A percentile compares a stretch with the other conserved stretches of the same genome.
Conservation (phyloP, 2,329 filamentous ascomycete species). For the Cladosporium oxysporum region DNA sequence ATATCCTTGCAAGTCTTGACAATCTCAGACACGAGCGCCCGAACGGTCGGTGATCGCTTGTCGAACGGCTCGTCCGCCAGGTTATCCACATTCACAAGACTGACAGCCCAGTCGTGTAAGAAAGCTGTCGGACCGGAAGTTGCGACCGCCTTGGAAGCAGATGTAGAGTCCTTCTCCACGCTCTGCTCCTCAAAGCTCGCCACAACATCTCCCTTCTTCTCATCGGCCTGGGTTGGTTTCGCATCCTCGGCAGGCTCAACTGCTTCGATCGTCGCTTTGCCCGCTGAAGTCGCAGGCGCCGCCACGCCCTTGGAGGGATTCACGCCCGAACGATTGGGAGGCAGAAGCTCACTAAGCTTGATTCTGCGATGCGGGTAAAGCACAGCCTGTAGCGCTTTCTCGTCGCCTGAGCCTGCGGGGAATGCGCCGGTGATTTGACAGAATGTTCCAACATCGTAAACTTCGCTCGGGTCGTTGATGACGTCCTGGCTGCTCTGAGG, state of each 20-base stretch:
- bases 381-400: slow-evolving; percentile 79
- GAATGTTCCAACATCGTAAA: slow-evolving; percentile 95
- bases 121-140: slow-evolving; percentile 85
- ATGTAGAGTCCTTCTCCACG: slow-evolving; percentile 52
- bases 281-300: slow-evolving; percentile 42
- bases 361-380: slow-evolving; percentile 95
- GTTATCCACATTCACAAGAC: slow-evolving; percentile 24
- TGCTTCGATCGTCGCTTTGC: slow-evolving; percentile 49
- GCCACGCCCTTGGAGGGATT: slow-evolving; percentile 43
- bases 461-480: slow-evolving; percentile 85
- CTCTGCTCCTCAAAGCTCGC: slow-evolving; percentile 90
- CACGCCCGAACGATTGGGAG: slow-evolving; percentile 61
- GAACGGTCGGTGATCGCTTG: slow-evolving; percentile 83
- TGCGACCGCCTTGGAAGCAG: slow-evolving; percentile 30
- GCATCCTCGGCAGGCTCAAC: slow-evolving; percentile 25
- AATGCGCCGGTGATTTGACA: slow-evolving; percentile 97
- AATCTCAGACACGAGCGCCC: slow-evolving; percentile 93
- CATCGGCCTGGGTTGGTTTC: slow-evolving; percentile 53
- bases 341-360: slow-evolving; percentile 79
- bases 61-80: slow-evolving; percentile 78
- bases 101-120: slow-evolving; percentile 66
- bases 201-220: slow-evolving; percentile 90
- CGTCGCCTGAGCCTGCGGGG: slow-evolving; percentile 77
- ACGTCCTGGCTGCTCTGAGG: slow-evolving; percentile 91
- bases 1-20: slow-evolving; percentile 99